Conservation (phyloP, 140 eudicot species). For the Flaveria floridana region DNA sequence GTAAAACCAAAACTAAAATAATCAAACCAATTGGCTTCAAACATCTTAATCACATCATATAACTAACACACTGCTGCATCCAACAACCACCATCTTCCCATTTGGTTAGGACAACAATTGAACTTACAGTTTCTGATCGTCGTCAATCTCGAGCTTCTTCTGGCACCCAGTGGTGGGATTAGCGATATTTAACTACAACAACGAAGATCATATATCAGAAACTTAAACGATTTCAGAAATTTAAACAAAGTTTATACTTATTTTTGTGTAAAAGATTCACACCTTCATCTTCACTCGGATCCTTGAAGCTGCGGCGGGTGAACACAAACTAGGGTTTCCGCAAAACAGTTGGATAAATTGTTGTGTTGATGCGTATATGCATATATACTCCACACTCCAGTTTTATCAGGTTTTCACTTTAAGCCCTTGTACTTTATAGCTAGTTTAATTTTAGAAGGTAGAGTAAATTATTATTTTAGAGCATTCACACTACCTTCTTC, state of each 20-base stretch:
- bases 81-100: too few relatives aligned
- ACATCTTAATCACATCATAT: too few relatives aligned
- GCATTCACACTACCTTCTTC: too few relatives aligned
- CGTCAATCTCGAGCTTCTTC: constrained; percentile 79
- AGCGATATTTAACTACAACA: constrained; percentile 58
- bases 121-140: constrained; percentile 72
- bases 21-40: too few relatives aligned
- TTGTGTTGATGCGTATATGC: background rate
- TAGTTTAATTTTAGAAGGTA: too few relatives aligned
- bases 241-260: background rate
- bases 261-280: background rate
- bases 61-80: too few relatives aligned
- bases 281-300: constrained; percentile 34
- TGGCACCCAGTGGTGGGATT: constrained; percentile 81
- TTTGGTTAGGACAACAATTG: background rate
- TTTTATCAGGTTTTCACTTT: background rate
- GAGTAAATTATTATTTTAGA: too few relatives aligned
- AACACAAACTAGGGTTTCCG: constrained; percentile 31
- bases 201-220: background rate
- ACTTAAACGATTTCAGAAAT: background rate
- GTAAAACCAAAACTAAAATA: too few relatives aligned
- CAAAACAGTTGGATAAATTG: constrained; percentile 11
- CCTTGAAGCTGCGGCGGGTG: constrained; percentile 31
- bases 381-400: background rate
- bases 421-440: background rate